Conservation (phyloP, 345 rosid species). For the Salix purpurea region DNA sequence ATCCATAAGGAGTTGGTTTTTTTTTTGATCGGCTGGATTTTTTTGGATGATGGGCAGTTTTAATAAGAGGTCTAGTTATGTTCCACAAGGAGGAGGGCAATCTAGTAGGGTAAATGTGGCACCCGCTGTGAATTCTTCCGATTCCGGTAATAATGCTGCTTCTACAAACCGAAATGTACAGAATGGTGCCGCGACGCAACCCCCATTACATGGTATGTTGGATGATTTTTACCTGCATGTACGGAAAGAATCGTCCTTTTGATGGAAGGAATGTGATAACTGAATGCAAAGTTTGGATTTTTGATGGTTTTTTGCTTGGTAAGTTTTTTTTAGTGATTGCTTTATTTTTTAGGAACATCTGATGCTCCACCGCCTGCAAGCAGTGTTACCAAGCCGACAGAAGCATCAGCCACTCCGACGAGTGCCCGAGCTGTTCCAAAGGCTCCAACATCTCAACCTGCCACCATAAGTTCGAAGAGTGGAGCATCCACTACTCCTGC, state of each 20-base stretch:
- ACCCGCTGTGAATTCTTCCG: constrained; percentile 32
- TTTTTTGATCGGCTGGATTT: background rate
- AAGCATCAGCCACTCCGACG: constrained; percentile 36
- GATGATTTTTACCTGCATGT: background rate
- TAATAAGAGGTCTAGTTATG: constrained; percentile 61
- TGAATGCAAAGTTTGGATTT: background rate
- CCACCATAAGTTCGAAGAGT: constrained; percentile 49
- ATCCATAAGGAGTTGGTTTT: background rate
- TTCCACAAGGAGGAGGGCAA: constrained; percentile 59
- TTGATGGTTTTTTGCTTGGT: background rate
- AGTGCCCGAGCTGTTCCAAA: constrained; percentile 58
- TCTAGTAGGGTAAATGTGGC: constrained; percentile 52
- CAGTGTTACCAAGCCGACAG: constrained; percentile 39
- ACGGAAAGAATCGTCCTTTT: background rate
- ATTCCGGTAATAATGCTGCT: constrained; percentile 29
- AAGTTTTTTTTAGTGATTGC: background rate
- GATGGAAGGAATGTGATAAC: background rate
- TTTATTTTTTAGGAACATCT: constrained; percentile 36
- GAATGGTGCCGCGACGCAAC: constrained; percentile 53
- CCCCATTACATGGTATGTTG: constrained; percentile 54
- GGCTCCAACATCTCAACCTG: constrained; percentile 73
- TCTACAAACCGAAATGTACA: constrained; percentile 38
- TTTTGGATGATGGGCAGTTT: constrained; percentile 34
- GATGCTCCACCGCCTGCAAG: constrained; percentile 37
- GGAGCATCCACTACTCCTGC: constrained; percentile 35